These are phyloP conservation scores for Candida cerambycidarum DNA, from an alignment of 805 yeast species.

Conservation along the genomic window DNA sequence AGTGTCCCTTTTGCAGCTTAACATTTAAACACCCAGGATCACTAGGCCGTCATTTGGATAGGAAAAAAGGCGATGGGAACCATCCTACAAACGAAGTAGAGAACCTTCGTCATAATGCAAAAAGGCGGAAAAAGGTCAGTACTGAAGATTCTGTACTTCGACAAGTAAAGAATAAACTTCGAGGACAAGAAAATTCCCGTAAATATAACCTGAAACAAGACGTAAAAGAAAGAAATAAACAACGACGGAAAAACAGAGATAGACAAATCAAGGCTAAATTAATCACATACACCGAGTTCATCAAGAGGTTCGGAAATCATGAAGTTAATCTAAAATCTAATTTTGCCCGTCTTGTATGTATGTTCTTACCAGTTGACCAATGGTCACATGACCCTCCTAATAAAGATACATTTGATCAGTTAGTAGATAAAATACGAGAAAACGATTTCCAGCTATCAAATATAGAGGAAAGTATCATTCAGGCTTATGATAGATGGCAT, in stretches of 20 bases:
- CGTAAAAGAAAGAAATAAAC: conserved; percentile 8
- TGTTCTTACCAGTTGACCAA: conserved; percentile 9
- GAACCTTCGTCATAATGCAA: background rate
- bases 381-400: conserved; percentile 14
- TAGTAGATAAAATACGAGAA: background rate
- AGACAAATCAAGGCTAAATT: conserved; percentile 10
- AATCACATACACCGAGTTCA: conserved; percentile 4
- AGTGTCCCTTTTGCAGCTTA: conserved; percentile 9
- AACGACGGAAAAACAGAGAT: conserved; percentile 8
- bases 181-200: conserved; percentile 1
- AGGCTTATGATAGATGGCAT: conserved; percentile 8
- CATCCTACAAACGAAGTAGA: conserved; percentile 9
- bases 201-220: conserved; percentile 11
- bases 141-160: conserved; percentile 5
- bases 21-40: conserved; percentile 12
- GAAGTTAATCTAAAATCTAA: background rate
- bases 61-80: conserved; percentile 9
- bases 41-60: conserved; percentile 11
- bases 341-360: conserved; percentile 9
- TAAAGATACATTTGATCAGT: background rate
- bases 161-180: conserved; percentile 3
- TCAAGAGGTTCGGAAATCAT: conserved; percentile 6
- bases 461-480: background rate
- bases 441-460: background rate
- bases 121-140: conserved; percentile 1